phyloP scores from a whole-genome alignment of 768 basidiomycete species.

The Suillus fuscotomentosus region DNA sequence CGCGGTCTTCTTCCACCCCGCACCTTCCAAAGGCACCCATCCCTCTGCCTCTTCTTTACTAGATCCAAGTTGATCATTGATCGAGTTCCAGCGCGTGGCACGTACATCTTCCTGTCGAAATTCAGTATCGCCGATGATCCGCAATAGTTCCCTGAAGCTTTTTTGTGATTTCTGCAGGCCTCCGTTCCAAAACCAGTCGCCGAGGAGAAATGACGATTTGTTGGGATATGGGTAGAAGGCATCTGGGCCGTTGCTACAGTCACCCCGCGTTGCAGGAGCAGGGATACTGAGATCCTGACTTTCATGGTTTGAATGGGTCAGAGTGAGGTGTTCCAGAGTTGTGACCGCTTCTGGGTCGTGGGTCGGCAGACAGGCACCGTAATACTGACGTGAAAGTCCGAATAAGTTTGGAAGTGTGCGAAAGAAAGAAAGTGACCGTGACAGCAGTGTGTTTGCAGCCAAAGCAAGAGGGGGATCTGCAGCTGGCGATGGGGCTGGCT shows the following conservation, averaged over 20 bases:
- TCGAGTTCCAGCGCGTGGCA: background rate
- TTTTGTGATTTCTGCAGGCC: slow-evolving; percentile 18
- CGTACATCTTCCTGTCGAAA: slow-evolving; percentile 4
- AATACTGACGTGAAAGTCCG: too few species aligned
- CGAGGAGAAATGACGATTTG: slow-evolving; percentile 12
- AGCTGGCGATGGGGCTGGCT: too few species aligned
- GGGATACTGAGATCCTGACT: too few species aligned
- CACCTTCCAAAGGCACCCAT: slow-evolving; percentile 7
- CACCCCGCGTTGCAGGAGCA: too few species aligned
- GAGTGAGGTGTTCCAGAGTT: background rate
- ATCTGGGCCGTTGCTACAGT: too few species aligned
- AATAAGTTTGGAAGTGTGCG: too few species aligned
- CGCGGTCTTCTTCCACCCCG: slow-evolving; percentile 14
- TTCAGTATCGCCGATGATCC: slow-evolving; percentile 7
- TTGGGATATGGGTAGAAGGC: slow-evolving; percentile 17
- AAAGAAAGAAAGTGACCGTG: too few species aligned
- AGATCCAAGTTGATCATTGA: slow-evolving; percentile 3
- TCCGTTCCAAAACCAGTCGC: slow-evolving; percentile 21
- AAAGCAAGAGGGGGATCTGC: too few species aligned
- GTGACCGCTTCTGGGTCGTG: too few species aligned
- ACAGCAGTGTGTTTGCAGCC: too few species aligned
- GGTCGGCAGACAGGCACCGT: too few species aligned
- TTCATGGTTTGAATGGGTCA: too few species aligned
- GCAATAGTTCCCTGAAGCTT: slow-evolving; percentile 13
- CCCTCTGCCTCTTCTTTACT: background rate